These are phyloP conservation scores for Lotus japonicus DNA, from an alignment of 306 rosid species.

Conservation along the genomic window DNA sequence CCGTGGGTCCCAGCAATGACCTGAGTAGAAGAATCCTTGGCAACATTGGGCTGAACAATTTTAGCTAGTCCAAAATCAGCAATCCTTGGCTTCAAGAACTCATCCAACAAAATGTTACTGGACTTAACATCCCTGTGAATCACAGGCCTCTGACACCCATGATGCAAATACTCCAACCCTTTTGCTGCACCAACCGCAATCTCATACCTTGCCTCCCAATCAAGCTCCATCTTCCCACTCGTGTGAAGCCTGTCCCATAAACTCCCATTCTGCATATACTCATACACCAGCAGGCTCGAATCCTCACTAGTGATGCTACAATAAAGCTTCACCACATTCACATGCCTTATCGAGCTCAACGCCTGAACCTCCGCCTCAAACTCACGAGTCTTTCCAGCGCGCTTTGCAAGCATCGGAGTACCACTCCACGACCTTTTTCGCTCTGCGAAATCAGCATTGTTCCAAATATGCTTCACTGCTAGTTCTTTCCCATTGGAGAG, in stretches of 20 bases:
- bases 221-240: constrained; percentile 62
- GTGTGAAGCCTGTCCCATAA: constrained; percentile 84
- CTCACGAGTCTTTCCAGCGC: constrained; percentile 40
- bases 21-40: constrained; percentile 60
- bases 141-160: constrained; percentile 69
- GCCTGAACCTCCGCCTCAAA: constrained; percentile 79
- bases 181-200: constrained; percentile 81
- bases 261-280: constrained; percentile 78
- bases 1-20: constrained; percentile 91
- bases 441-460: constrained; percentile 21
- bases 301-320: constrained; percentile 91
- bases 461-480: constrained; percentile 95
- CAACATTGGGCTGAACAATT: constrained; percentile 45
- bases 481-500: constrained; percentile 65
- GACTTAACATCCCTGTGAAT: constrained; percentile 92
- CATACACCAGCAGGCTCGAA: constrained; percentile 84
- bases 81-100: constrained; percentile 78
- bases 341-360: constrained; percentile 82
- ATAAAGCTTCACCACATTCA: constrained; percentile 86
- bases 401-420: constrained; percentile 49
- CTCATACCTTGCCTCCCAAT: constrained; percentile 81
- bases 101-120: constrained; percentile 83
- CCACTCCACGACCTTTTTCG: constrained; percentile 32
- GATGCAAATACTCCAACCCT: constrained; percentile 93
- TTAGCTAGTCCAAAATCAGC: constrained; percentile 93